phyloP scores from a whole-genome alignment of 805 yeast species.

The Candida rishiriensis region DNA sequence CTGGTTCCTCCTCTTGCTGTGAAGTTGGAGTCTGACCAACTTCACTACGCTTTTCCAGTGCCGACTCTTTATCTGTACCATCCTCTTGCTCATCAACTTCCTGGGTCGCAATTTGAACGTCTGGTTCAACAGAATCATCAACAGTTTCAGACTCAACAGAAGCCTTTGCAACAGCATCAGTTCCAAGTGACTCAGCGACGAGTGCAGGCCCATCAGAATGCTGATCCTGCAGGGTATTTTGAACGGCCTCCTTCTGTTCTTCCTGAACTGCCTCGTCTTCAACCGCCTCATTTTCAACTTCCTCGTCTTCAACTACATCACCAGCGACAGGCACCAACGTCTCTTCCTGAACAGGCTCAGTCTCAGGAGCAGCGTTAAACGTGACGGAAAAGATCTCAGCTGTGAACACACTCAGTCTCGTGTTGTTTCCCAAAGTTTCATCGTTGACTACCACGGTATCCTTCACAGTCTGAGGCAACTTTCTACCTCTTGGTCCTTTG shows the following conservation, averaged over 20 bases:
- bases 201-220: too few species aligned
- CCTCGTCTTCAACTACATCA: not conserved
- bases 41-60: too few species aligned
- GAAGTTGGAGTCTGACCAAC: too few species aligned
- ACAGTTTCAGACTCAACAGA: not conserved
- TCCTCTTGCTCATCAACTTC: too few species aligned
- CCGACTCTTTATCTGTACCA: too few species aligned
- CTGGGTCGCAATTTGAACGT: not conserved
- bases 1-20: too few species aligned
- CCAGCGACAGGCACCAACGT: not conserved
- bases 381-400: slow-evolving; percentile 36
- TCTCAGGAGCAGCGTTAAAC: slow-evolving; percentile 1
- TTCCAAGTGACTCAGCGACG: too few species aligned
- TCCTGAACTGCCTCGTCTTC: not conserved
- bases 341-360: not conserved
- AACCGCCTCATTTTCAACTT: not conserved
- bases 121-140: not conserved
- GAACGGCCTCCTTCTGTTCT: not conserved
- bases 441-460: slow-evolving; percentile 36
- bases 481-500: slow-evolving; percentile 71
- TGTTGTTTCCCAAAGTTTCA: slow-evolving; percentile 22
- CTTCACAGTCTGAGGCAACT: slow-evolving; percentile 57
- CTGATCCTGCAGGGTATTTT: not conserved
- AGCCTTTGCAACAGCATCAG: too few species aligned
- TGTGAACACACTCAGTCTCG: slow-evolving; percentile 31